A percentile compares a stretch with the other conserved stretches of the same genome.
phyloP scores from a whole-genome alignment of 208 protist species.

The Trypanosoma congolense region DNA sequence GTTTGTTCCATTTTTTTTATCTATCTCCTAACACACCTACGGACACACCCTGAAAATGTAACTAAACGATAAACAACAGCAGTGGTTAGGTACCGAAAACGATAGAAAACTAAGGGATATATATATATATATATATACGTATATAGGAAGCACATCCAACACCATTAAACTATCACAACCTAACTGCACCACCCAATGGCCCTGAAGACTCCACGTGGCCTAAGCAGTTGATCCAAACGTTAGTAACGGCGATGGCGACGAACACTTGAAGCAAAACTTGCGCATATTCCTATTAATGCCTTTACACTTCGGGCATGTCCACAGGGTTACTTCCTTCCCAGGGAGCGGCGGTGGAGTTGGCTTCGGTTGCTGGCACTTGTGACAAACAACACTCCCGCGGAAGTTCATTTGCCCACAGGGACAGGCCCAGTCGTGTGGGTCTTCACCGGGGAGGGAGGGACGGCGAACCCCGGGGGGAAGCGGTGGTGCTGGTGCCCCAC shows the following conservation, averaged over 20 bases:
- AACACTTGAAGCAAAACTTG: conserved; percentile 87
- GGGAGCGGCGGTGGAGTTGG: conserved; percentile 66
- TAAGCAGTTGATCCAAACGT: conserved; percentile 49
- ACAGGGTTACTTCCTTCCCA: conserved; percentile 75
- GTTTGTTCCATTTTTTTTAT: conserved; percentile 8
- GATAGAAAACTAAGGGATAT: too few relatives aligned
- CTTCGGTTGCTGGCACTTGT: conserved; percentile 85
- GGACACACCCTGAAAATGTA: too few relatives aligned
- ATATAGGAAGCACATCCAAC: too few relatives aligned
- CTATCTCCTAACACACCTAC: not conserved
- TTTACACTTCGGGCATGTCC: conserved; percentile 83
- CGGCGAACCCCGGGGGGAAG: conserved; percentile 81
- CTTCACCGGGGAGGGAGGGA: conserved; percentile 79
- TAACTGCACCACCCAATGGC: too few relatives aligned
- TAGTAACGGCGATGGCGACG: conserved; percentile 52
- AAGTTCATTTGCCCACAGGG: conserved; percentile 91
- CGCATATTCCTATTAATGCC: conserved; percentile 67
- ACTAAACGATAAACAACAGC: too few relatives aligned
- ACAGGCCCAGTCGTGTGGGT: conserved; percentile 88
- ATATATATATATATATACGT: too few relatives aligned
- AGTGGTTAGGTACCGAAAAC: too few relatives aligned
- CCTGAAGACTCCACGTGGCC: not conserved
- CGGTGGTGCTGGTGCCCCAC: conserved; percentile 77
- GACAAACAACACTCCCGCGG: conserved; percentile 71
- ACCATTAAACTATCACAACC: too few relatives aligned